phyloP scores from a whole-genome alignment of 768 basidiomycete genomes.

The Gloeophyllum trabeum region DNA sequence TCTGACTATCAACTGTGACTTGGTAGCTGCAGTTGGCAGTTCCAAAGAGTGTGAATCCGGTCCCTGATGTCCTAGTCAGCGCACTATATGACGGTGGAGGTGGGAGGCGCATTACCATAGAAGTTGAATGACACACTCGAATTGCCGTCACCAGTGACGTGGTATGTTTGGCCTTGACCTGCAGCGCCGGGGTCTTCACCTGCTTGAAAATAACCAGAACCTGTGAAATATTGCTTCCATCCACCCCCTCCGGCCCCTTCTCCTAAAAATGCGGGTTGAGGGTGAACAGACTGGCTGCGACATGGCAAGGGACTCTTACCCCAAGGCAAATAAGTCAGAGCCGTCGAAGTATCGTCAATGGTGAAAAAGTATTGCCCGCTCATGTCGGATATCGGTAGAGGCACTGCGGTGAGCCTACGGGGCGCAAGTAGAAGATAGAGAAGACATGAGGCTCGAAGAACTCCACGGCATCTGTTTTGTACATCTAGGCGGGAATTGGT shows the following conservation, averaged over 20 bases:
- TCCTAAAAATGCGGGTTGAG: no score
- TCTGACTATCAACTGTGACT: conserved; percentile 4
- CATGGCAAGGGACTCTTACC: no score
- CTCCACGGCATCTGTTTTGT: no score
- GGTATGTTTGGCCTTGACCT: conserved; percentile 4
- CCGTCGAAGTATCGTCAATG: conserved; percentile 13
- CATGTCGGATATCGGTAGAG: no score
- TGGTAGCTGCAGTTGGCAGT: conserved; percentile 8
- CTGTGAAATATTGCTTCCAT: conserved; percentile 11
- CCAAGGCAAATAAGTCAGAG: conserved; percentile 10
- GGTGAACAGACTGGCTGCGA: no score
- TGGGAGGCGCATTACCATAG: conserved; percentile 10
- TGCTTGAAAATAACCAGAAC: conserved; percentile 5
- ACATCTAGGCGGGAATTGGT: no score
- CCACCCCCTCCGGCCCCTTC: no score
- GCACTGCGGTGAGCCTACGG: no score
- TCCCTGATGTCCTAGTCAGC: conserved; percentile 1
- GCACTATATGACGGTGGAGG: not conserved
- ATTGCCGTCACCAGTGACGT: conserved; percentile 12
- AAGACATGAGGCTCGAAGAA: no score
- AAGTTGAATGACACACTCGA: conserved; percentile 16
- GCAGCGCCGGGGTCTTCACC: conserved; percentile 1
- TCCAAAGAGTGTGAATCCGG: conserved; percentile 5
- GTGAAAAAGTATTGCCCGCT: conserved; percentile 8
- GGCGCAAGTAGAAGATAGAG: no score